Evolutionary conservation across 805 yeast species (phyloP).

Genomic region (Kazachstania martiniae): DNA sequence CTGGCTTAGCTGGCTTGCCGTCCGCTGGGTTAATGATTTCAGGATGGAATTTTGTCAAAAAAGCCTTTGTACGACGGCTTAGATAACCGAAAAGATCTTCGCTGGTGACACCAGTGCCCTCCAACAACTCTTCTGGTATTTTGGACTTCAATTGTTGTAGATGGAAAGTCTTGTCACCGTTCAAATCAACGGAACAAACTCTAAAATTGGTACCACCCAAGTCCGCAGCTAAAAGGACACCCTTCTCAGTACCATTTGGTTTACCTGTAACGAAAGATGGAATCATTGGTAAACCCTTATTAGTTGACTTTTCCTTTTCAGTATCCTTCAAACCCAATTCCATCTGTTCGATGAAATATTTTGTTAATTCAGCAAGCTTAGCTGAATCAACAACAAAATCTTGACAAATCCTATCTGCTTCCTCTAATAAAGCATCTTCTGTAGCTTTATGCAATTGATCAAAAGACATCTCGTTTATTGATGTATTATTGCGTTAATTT

Average conservation of each 20-base stretch:
- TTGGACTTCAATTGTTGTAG: constrained; percentile 67
- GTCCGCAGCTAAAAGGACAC: constrained; percentile 81
- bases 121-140: constrained; percentile 70
- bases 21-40: constrained; percentile 29
- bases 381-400: constrained; percentile 18
- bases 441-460: constrained; percentile 20
- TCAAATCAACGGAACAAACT: constrained; percentile 75
- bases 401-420: constrained; percentile 20
- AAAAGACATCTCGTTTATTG: constrained; percentile 17
- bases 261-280: constrained; percentile 80
- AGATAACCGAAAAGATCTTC: constrained; percentile 63
- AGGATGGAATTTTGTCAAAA: constrained; percentile 56
- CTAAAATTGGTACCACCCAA: constrained; percentile 95
- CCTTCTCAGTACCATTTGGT: constrained; percentile 80
- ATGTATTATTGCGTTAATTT: too few species aligned
- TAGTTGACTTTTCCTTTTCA: constrained; percentile 25
- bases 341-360: constrained; percentile 50
- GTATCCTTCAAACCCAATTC: constrained; percentile 40
- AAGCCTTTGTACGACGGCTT: constrained; percentile 57
- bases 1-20: constrained; percentile 8
- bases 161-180: constrained; percentile 70
- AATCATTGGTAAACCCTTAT: constrained; percentile 70
- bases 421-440: constrained; percentile 13
- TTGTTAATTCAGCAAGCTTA: constrained; percentile 27
- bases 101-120: constrained; percentile 39